Base-by-base conservation (phyloP, 2,329 filamentous ascomycete genomes). In the Trichoderma afroharzianum region DNA sequence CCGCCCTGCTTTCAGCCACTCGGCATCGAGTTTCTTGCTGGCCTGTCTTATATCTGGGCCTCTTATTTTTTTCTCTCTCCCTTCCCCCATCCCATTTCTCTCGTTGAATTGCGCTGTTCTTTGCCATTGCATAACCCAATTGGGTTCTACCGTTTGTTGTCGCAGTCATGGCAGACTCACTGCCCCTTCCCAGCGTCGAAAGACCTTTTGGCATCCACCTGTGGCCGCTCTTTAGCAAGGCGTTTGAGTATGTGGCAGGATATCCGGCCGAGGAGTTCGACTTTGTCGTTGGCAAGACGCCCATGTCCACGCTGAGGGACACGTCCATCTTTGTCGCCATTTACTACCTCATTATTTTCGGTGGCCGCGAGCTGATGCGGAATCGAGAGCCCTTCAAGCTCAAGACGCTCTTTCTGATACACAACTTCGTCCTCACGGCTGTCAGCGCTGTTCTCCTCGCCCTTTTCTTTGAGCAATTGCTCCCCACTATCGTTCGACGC, bases 261-360 rank as follows among this genome's bases (percentile, higher is more conserved):
- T 95, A 94, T 83, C 89, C 91, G 73, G 90, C 93, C 64, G 89
- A 92, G 73, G 89, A 95, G 73, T 97, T 97, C 83, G 84, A 86
- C 72, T 97, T 97, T 82, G 85, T 88, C 63, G 85, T 88, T 43
- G 91, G 91, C 76, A 83, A 88, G 79, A 96, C 93, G n/a, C 91
- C 92, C 50, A 89, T 97, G 85, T 95, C 93, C 68, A 96, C 93
- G 6, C 83, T 95, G 77, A 89, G 89, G 79, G 88, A 91, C 82
- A 93, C 92, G 71, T 86, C 87, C 69, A 85, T 89, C 72, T 89
- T 92, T 77, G 88, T 95, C 76, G 82, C 91, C 76, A 84, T 91
- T 78, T 97, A 97, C 88, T 95, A 97, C 82, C 83, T 91, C 73
- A 84, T 95, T 82, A 93, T 97, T 77, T 94, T 97, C 75, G 93